Conservation (phyloP, 1,284 basidiomycete species). For the Ustilago crameri region DNA sequence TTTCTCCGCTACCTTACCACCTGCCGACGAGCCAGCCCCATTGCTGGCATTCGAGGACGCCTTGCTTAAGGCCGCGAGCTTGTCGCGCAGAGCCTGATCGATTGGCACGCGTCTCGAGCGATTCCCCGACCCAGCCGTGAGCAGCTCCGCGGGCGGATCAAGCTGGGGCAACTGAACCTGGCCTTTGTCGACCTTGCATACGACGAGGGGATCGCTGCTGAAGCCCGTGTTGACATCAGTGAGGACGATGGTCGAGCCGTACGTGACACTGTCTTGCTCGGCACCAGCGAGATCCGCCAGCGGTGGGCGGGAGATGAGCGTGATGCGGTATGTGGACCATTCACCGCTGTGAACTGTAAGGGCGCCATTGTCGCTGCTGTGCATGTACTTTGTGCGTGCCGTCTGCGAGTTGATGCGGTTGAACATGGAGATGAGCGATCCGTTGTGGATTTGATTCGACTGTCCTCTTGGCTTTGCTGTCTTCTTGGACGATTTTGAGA, state of each 20-base stretch:
- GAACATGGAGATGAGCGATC: constrained; percentile 91
- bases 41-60: constrained; percentile 9
- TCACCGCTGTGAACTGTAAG: constrained; percentile 85
- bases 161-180: constrained; percentile 70
- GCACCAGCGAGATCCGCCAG: constrained; percentile 48
- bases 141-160: constrained; percentile 33
- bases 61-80: constrained; percentile 39
- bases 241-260: constrained; percentile 87
- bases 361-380: constrained; percentile 73
- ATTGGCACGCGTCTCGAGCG: constrained; percentile 34
- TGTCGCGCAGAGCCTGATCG: constrained; percentile 34
- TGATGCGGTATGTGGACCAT: constrained; percentile 94
- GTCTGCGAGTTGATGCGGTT: constrained; percentile 97
- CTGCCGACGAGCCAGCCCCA: neutral
- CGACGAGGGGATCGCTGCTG: constrained; percentile 84
- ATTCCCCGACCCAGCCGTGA: constrained; percentile 41
- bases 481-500: constrained; percentile 97
- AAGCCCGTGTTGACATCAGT: constrained; percentile 85
- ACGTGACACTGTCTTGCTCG: constrained; percentile 74
- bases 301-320: constrained; percentile 69
- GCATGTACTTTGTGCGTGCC: constrained; percentile 95
- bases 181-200: constrained; percentile 92
- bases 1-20: constrained; percentile 3
- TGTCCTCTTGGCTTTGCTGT: constrained; percentile 94
- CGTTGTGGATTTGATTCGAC: constrained; percentile 86